A percentile compares a stretch with the other conserved stretches of the same genome.
phyloP scores from a whole-genome alignment of 1,284 basidiomycete species.

The Ustilago cynodontis region DNA sequence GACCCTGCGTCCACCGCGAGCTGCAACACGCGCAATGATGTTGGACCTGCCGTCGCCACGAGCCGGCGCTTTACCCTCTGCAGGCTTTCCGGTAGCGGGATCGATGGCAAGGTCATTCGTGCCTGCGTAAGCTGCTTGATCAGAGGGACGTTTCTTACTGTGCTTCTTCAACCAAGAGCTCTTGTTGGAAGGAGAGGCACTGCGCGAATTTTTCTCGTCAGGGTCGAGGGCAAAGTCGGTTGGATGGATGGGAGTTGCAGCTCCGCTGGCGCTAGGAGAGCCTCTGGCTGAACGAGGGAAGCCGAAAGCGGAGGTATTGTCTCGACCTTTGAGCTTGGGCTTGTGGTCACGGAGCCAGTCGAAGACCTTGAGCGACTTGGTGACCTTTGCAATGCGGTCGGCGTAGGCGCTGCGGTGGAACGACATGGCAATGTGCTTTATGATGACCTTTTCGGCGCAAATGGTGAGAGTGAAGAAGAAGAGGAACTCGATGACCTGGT shows the following conservation, averaged over 20 bases:
- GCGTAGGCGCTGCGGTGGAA: slow-evolving; percentile 83
- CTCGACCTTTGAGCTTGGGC: slow-evolving; percentile 73
- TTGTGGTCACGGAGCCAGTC: slow-evolving; percentile 79
- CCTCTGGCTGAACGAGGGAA: slow-evolving; percentile 66
- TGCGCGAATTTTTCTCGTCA: slow-evolving; percentile 18
- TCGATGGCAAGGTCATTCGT: slow-evolving; percentile 38
- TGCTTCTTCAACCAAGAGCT: slow-evolving; percentile 56
- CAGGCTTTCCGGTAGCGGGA: slow-evolving; percentile 34
- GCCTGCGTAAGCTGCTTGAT: slow-evolving; percentile 20
- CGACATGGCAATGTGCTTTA: slow-evolving; percentile 65
- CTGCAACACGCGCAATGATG: slow-evolving; percentile 42
- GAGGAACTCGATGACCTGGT: slow-evolving; percentile 67
- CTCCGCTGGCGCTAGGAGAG: slow-evolving; percentile 45
- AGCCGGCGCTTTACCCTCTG: slow-evolving; percentile 43
- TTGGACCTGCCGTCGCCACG: slow-evolving; percentile 44
- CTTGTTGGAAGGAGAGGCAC: slow-evolving; percentile 27
- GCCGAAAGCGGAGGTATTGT: slow-evolving; percentile 71
- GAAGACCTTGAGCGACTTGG: slow-evolving; percentile 75
- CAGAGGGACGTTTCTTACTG: slow-evolving; percentile 57
- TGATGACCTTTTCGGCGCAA: slow-evolving; percentile 62
- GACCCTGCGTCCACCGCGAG: slow-evolving; percentile 29
- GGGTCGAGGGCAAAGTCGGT: slow-evolving; percentile 34
- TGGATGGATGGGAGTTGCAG: slow-evolving; percentile 30
- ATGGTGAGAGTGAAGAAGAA: slow-evolving; percentile 67
- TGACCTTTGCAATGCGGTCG: slow-evolving; percentile 78